Conservation (phyloP, 148 eudicot genomes). For the Vaccinium myrtillus region DNA sequence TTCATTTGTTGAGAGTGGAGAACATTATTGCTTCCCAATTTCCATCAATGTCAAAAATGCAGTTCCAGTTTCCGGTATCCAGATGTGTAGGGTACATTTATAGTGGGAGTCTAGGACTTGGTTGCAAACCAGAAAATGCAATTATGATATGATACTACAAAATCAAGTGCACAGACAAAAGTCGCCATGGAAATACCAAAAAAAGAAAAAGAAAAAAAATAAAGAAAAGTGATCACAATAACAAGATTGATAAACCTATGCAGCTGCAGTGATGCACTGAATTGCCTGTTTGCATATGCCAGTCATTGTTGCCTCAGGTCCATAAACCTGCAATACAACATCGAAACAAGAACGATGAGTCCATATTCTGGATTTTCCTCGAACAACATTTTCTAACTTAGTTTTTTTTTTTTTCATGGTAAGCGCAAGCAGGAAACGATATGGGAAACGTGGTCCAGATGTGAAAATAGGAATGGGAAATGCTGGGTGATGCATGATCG, state of each 20-base stretch:
- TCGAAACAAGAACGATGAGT: neutral
- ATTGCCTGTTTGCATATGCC: slow-evolving; percentile 95
- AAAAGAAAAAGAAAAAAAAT: neutral
- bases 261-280: slow-evolving; percentile 67
- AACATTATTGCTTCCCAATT: neutral
- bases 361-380: neutral
- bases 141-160: neutral
- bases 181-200: neutral
- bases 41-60: neutral
- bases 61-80: neutral
- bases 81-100: too few relatives aligned
- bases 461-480: neutral
- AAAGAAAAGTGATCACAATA: neutral
- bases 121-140: neutral
- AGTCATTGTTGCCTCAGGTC: slow-evolving; percentile 89
- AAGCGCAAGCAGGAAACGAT: neutral
- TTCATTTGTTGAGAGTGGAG: neutral
- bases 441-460: neutral
- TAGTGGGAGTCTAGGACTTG: too few relatives aligned
- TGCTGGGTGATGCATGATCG: neutral
- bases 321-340: slow-evolving; percentile 53
- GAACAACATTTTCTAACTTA: neutral
- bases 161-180: neutral
- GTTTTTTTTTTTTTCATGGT: neutral
- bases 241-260: slow-evolving; percentile 26